Evolutionary conservation across 2,329 filamentous ascomycete species (phyloP).

Genomic region (Neofusicoccum parvum): DNA sequence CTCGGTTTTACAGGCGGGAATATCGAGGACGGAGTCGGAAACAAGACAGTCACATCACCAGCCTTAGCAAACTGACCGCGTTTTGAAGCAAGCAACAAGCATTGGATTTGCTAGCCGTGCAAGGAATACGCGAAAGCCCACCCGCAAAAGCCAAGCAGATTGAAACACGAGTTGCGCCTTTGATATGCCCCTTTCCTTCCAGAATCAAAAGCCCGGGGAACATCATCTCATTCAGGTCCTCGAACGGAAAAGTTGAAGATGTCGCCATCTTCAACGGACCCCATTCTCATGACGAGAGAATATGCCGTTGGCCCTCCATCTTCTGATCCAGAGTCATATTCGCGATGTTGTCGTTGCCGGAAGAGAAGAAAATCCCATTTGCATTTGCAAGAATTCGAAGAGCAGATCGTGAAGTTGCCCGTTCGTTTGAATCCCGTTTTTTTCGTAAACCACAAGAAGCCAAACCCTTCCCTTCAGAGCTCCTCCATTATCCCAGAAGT

Average conservation of each 20-base stretch:
- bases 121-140: constrained; percentile 1
- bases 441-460: constrained; percentile 14
- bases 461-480: constrained; percentile 13
- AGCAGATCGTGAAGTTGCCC: constrained; percentile 35
- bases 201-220: constrained; percentile 31
- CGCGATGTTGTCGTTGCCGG: constrained; percentile 24
- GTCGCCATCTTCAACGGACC: constrained; percentile 25
- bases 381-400: constrained; percentile 29
- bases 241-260: constrained; percentile 25
- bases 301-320: constrained; percentile 29
- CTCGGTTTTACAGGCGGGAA: too few species aligned
- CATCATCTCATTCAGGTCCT: constrained; percentile 28
- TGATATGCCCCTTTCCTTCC: constrained; percentile 43
- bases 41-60: too few species aligned
- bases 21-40: too few species aligned
- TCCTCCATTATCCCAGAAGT: constrained; percentile 22
- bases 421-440: constrained; percentile 8
- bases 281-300: constrained; percentile 25
- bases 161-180: constrained; percentile 43
- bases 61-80: too few species aligned
- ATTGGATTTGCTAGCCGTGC: constrained; percentile 8
- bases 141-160: constrained; percentile 30
- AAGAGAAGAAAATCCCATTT: constrained; percentile 39
- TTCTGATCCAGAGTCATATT: constrained; percentile 45
- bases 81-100: constrained; percentile 17